A percentile compares a stretch with the other conserved stretches of the same genome.
Evolutionary conservation across 192 early-diverging fungal genomes (phyloP).

Genomic region (Paraglomus brasilianum): DNA sequence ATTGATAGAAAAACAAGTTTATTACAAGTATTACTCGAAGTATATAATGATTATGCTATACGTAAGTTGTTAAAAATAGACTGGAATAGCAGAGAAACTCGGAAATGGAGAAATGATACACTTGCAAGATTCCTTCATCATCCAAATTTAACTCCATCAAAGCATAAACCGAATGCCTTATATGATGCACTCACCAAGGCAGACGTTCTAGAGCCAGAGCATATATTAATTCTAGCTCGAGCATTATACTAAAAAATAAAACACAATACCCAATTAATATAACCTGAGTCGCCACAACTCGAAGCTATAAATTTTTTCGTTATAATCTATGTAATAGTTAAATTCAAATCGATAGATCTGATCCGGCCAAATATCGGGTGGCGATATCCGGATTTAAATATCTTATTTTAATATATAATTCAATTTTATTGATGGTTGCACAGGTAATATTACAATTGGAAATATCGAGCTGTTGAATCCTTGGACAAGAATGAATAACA

Average conservation of each 20-base stretch:
- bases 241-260: not conserved
- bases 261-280: no score
- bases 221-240: not conserved
- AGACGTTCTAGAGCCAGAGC: not conserved
- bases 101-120: not conserved
- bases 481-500: slow-evolving; percentile 7
- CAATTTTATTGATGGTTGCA: slow-evolving; percentile 18
- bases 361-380: slow-evolving; percentile 19
- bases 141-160: not conserved
- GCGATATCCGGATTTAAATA: slow-evolving; percentile 25
- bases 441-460: slow-evolving; percentile 2
- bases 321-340: slow-evolving; percentile 5
- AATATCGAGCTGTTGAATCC: not conserved
- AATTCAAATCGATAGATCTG: slow-evolving; percentile 16
- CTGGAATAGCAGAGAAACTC: not conserved
- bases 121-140: no score
- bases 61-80: not conserved
- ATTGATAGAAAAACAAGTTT: slow-evolving; percentile 12
- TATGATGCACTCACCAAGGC: not conserved
- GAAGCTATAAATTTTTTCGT: slow-evolving; percentile 23
- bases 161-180: slow-evolving; percentile 5
- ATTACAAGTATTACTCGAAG: slow-evolving; percentile 17
- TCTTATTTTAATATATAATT: slow-evolving; percentile 30
- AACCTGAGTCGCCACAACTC: slow-evolving; percentile 18
- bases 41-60: not conserved